Evolutionary conservation across 2,329 filamentous ascomycete species (phyloP), one percentile per base, ranked within the genome.

Genomic region (Aurifilum marmelostoma): DNA sequence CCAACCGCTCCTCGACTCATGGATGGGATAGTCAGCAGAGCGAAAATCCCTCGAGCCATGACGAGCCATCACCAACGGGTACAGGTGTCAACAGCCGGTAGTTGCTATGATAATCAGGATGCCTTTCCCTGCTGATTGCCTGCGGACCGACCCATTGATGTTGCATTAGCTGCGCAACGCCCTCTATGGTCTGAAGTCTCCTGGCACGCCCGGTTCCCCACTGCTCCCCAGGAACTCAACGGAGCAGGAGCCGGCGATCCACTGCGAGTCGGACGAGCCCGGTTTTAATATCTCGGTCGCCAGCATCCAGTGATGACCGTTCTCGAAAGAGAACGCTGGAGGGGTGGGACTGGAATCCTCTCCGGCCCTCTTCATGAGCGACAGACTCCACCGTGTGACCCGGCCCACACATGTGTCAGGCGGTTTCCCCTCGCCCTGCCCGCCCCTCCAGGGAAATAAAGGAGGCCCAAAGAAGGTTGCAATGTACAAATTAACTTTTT

Each of bases 81-180:
- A 29, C n/a, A 14, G 52, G 24, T 3, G 27, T 18, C 12, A 12
- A 12, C 27, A 27, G 52, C 24, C 12, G 50, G 50, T 27, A 54
- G 11, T 54, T 1, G n/a, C 24, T 16, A 5, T 29, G 27, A 14
- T 29, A 3, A 16, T 27, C 5, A 29, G 52, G 52, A 56, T 32
- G 24, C n/a, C 12, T 54, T 54, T 27, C 50, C 50, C 24, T 54
- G 50, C 14, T 14, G 50, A 54, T 29, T 56, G 3, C 52, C 52
- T 24, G 52, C 52, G 52, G 52, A 56, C 52, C 52, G 52, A 56
- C 52, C 52, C 52, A 56, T 56, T 6, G 52, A 56, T 29, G 52
- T 18, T 56, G 12, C 52, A 56, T 16, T 14, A 29, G 52, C 27
- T 56, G 50, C 50, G 50, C 50, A 54, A 29, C 50, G 24, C 9